Conservation (phyloP, 1,284 basidiomycete species). For the Lentinula novae-zelandiae region DNA sequence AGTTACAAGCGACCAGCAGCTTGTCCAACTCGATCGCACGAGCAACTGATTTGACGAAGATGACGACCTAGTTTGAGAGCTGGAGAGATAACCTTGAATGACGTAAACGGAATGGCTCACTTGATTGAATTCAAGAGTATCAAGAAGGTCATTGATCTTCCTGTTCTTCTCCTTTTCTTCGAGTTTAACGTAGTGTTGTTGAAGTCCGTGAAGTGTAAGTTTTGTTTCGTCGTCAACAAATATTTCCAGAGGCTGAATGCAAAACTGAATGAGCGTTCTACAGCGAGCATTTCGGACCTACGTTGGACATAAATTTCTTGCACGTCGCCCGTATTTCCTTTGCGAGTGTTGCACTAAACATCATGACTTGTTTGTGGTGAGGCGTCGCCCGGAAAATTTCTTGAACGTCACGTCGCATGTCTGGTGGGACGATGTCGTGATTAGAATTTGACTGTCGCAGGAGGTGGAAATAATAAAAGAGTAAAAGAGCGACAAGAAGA, state of each 20-base stretch:
- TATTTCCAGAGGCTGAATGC: conserved; percentile 89
- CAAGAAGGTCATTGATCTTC: conserved; percentile 95
- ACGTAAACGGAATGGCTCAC: conserved; percentile 35
- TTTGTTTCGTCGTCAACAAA: conserved; percentile 99
- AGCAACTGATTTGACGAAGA: conserved; percentile 98
- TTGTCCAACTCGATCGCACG: conserved; percentile 97
- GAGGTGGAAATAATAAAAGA: conserved; percentile 37
- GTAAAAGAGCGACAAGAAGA: conserved; percentile 28
- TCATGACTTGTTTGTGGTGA: conserved; percentile 99
- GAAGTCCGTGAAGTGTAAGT: conserved; percentile 95
- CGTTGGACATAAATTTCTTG: conserved; percentile 99
- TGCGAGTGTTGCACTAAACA: conserved; percentile 98
- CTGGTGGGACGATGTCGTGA: conserved; percentile 67
- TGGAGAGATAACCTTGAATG: neutral
- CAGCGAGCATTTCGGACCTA: conserved; percentile 39
- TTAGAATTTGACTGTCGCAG: conserved; percentile 55
- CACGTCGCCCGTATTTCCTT: conserved; percentile 98
- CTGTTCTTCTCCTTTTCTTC: conserved; percentile 96
- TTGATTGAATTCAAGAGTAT: conserved; percentile 98
- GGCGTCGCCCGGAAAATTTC: conserved; percentile 99
- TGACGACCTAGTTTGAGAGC: conserved; percentile 74
- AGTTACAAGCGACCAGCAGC: conserved; percentile 95
- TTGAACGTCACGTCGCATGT: conserved; percentile 99
- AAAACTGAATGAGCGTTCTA: conserved; percentile 7
- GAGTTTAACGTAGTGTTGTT: conserved; percentile 97